Evolutionary conservation across 2,329 filamentous ascomycete genomes (phyloP), one percentile per base, ranked within the genome.

Genomic region (Endothia cerciana): DNA sequence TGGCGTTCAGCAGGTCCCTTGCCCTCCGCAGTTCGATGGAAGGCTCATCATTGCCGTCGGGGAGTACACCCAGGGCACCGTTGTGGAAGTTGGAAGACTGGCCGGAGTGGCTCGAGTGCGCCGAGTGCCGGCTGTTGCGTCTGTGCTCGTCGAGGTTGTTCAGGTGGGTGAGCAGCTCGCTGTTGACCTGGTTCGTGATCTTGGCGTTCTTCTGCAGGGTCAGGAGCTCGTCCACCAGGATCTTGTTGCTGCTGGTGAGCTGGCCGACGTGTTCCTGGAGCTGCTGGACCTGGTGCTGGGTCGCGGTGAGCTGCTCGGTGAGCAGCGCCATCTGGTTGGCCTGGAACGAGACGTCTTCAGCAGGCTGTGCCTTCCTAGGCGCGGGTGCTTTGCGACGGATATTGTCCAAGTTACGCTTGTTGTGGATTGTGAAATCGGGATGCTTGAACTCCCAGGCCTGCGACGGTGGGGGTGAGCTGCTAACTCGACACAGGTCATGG

Each of bases 391-490:
- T 99, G 72, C 95, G 87, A 73, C 93, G 89, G 74, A 99, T 99
- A 72, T 97, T 98, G 74, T 99, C 95, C 58, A 99, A 84, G 56
- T 93, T 95, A 75, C 97, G 93, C 77, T 97, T 97, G 79, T 94
- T 96, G 78, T 97, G 94, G 70, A 91, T 90, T 72, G 93, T 91
- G 81, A 99, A 99, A 73, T 97, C 93, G 15, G 94, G 94, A 74
- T 99, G 95, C 76, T 95, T 97, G 77, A 99, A 99, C 76, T 99
- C 95, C 92, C 92, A 97, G 15, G 90, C 88, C 91, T 95, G 73
- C 40, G 57, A 62, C 33, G 59, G 41, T 28, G 17, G 41, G 22
- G 62, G 19, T 79, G 71, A 81, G 76, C 72, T 68, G 69, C 64
- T 63, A 36, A 7, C 38, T 49, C 36, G 15, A 49, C 11, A 22